Conservation (phyloP, 2,329 filamentous ascomycete species). For the Dothistroma septosporum region DNA sequence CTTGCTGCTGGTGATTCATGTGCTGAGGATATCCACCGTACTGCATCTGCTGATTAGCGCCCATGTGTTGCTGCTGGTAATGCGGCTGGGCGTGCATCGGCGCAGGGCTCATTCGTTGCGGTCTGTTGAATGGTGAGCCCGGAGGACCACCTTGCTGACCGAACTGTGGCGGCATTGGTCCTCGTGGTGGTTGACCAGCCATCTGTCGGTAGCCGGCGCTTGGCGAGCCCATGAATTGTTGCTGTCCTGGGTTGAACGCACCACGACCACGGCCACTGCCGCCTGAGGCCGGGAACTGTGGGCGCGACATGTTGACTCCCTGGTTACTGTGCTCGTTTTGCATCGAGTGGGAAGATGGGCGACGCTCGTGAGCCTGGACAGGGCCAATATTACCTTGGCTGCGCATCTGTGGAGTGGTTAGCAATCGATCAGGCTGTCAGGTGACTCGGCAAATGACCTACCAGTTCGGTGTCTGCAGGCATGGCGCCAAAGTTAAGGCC, state of each 20-base stretch:
- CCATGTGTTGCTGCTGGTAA: conserved; percentile 51
- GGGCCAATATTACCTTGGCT: conserved; percentile 34
- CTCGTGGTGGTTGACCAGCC: conserved; percentile 49
- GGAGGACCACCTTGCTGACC: conserved; percentile 24
- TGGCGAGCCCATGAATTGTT: conserved; percentile 53
- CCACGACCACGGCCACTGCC: conserved; percentile 53
- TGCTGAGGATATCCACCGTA: conserved; percentile 57
- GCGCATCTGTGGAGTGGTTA: conserved; percentile 24
- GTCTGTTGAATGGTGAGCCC: conserved; percentile 38
- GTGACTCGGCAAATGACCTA: conserved; percentile 37
- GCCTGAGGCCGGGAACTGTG: conserved; percentile 39
- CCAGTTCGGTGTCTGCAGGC: conserved; percentile 68
- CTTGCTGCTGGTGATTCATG: conserved; percentile 56
- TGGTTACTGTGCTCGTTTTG: conserved; percentile 68
- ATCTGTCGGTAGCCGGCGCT: conserved; percentile 50
- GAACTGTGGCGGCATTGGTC: conserved; percentile 49
- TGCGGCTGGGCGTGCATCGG: conserved; percentile 60
- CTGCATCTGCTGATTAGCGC: conserved; percentile 57
- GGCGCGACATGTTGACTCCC: conserved; percentile 39
- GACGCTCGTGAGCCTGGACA: conserved; percentile 70
- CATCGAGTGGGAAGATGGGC: conserved; percentile 79
- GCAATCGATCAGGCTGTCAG: conserved; percentile 4
- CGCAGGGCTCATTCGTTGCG: conserved; percentile 59
- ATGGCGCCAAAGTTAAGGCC: conserved; percentile 80
- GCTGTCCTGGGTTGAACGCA: conserved; percentile 43